These are phyloP conservation scores for Trypanosoma conorhini DNA, from an alignment of 208 protist species.

Conservation along the genomic window DNA sequence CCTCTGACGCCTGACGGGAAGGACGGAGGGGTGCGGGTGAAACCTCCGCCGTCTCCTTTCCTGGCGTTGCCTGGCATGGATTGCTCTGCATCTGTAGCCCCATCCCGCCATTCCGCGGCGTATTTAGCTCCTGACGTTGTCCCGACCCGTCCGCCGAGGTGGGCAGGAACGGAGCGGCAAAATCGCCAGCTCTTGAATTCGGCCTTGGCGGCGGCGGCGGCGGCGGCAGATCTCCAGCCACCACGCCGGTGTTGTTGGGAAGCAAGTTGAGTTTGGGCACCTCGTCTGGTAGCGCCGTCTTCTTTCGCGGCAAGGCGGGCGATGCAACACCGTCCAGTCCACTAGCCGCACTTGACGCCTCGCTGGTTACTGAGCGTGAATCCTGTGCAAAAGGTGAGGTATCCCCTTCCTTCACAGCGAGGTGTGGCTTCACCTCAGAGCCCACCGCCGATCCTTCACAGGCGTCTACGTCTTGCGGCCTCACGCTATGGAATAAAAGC, in stretches of 20 bases:
- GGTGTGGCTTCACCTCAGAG: not conserved
- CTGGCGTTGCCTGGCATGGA: not conserved
- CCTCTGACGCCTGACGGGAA: conserved; percentile 9
- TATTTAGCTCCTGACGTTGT: conserved; percentile 4
- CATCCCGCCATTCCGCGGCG: conserved; percentile 11
- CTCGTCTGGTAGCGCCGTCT: not conserved
- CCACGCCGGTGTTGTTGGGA: not conserved
- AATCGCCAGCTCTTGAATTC: not conserved
- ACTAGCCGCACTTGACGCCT: not conserved
- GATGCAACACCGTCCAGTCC: not conserved
- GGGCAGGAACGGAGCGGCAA: not conserved
- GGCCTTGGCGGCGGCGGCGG: not conserved
- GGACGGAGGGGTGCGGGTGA: conserved; percentile 20
- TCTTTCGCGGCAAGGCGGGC: not conserved
- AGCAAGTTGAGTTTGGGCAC: not conserved
- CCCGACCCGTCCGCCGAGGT: not conserved
- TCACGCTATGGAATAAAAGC: not conserved
- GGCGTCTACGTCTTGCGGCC: not conserved
- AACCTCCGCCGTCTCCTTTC: not conserved
- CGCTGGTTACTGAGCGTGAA: not conserved
- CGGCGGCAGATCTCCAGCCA: not conserved
- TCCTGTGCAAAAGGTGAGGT: not conserved
- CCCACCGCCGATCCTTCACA: not conserved
- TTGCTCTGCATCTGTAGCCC: not conserved
- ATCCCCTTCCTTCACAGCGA: not conserved